phyloP scores from a whole-genome alignment of 495 filamentous ascomycete genomes.

The Polyplosphaeria fusca region DNA sequence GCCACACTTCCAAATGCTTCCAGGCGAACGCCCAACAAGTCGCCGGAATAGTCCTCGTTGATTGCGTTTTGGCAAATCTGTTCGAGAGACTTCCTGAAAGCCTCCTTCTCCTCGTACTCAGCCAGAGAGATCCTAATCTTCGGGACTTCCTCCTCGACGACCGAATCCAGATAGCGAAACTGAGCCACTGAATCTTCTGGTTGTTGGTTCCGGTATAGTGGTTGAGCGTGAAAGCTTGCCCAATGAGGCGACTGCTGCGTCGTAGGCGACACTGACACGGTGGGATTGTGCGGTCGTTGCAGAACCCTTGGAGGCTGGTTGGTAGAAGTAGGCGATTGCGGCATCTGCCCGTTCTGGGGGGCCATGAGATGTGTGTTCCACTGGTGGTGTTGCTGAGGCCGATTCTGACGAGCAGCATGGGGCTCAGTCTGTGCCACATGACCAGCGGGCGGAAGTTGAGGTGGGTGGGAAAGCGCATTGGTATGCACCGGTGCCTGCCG shows the following conservation, averaged over 20 bases:
- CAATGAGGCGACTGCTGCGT: neutral
- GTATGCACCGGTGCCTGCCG: neutral
- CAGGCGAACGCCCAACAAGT: conserved; percentile 51
- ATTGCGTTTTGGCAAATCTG: conserved; percentile 54
- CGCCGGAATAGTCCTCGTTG: conserved; percentile 45
- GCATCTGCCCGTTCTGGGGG: neutral
- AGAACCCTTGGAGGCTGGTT: conserved; percentile 18
- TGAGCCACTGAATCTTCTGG: conserved; percentile 24
- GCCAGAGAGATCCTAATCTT: conserved; percentile 36
- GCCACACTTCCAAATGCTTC: conserved; percentile 69
- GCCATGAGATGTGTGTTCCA: neutral
- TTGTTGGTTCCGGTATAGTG: neutral
- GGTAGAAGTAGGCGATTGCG: neutral
- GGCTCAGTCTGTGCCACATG: no score
- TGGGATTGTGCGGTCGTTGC: conserved; percentile 10
- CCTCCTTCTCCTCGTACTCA: conserved; percentile 62
- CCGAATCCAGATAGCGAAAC: conserved; percentile 37
- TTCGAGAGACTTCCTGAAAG: conserved; percentile 57
- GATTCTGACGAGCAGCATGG: neutral
- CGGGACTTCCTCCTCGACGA: conserved; percentile 34
- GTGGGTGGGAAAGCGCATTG: neutral
- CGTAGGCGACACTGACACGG: neutral
- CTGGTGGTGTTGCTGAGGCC: neutral
- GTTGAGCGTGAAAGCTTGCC: neutral
- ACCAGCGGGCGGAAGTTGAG: neutral